Evolutionary conservation across 2,329 filamentous ascomycete genomes (phyloP).

Genomic region (Fusarium caatingaense): DNA sequence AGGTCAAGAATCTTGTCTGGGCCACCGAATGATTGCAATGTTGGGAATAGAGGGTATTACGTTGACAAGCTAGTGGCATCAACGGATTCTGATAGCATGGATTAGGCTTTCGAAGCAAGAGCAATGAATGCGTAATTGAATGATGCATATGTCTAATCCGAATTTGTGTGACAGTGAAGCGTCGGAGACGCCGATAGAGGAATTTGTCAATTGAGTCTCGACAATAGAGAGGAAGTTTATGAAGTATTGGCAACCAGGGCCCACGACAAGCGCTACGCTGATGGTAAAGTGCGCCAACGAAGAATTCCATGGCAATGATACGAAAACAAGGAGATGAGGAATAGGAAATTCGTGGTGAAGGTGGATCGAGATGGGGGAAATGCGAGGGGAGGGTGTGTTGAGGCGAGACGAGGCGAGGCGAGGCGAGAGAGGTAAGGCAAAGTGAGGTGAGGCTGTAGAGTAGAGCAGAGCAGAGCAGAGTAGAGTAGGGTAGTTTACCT

Average conservation of each 20-base stretch:
- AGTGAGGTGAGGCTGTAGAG: slow-evolving; percentile 14
- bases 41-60: neutral
- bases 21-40: neutral
- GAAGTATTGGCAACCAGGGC: neutral
- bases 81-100: slow-evolving; percentile 5
- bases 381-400: neutral
- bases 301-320: neutral
- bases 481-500: slow-evolving; percentile 45
- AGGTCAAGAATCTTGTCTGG: neutral
- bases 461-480: neutral
- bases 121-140: neutral
- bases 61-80: neutral
- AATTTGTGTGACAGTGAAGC: neutral
- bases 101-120: neutral
- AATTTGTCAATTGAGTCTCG: slow-evolving; percentile 7
- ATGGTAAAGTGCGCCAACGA: slow-evolving; percentile 2
- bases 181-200: slow-evolving; percentile 21
- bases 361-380: slow-evolving; percentile 6
- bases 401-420: neutral
- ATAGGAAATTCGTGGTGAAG: slow-evolving; percentile 1
- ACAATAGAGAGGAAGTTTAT: neutral
- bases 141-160: neutral
- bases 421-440: slow-evolving; percentile 1
- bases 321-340: neutral
- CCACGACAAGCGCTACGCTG: neutral